These are phyloP conservation scores for Aspergillus carbonarius DNA, from an alignment of 2,329 filamentous ascomycete genomes.

Conservation along the genomic window DNA sequence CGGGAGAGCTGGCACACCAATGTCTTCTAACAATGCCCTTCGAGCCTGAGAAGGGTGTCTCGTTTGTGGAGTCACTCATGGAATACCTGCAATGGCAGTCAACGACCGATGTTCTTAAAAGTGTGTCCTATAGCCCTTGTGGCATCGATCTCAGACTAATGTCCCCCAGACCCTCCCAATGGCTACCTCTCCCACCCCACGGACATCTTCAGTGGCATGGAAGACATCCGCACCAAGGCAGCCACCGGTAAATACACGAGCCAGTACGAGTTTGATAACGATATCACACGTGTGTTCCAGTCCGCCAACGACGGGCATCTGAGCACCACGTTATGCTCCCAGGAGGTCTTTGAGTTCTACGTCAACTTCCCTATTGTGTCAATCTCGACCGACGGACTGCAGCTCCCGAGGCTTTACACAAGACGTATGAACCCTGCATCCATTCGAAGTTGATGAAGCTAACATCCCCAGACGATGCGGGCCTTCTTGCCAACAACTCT, in stretches of 20 bases:
- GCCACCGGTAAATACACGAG: constrained; percentile 46
- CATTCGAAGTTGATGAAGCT: too few relatives aligned
- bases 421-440: too few relatives aligned
- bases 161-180: constrained; percentile 46
- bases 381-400: constrained; percentile 59
- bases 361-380: constrained; percentile 53
- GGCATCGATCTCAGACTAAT: background rate
- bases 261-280: constrained; percentile 57
- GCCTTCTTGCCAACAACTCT: constrained; percentile 11
- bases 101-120: constrained; percentile 49
- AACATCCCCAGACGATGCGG: too few relatives aligned
- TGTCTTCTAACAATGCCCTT: constrained; percentile 32
- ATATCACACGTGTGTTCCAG: constrained; percentile 55
- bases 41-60: constrained; percentile 20
- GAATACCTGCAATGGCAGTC: constrained; percentile 52
- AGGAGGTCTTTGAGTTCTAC: constrained; percentile 48
- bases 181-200: constrained; percentile 51
- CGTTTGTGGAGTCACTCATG: constrained; percentile 23
- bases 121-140: constrained; percentile 3
- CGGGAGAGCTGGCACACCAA: constrained; percentile 17
- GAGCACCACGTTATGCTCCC: constrained; percentile 27
- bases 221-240: constrained; percentile 48
- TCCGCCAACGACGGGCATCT: constrained; percentile 64
- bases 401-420: constrained; percentile 57
- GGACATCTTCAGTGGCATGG: constrained; percentile 50